Conservation (phyloP, 306 rosid species). For the Prunus campanulata region DNA sequence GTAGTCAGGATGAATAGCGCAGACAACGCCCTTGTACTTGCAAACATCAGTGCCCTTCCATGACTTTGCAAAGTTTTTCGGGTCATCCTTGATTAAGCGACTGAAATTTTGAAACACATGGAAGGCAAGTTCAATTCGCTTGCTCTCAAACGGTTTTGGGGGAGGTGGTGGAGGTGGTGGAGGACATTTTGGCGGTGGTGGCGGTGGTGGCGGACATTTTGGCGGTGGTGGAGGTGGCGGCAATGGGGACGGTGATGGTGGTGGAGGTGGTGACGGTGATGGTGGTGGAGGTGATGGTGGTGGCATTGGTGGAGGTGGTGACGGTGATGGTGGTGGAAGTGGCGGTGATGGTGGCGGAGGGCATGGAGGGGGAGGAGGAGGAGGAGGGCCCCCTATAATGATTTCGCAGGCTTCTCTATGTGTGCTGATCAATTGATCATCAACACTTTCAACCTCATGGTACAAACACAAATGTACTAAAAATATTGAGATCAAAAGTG, state of each 20-base stretch:
- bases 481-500: conserved; percentile 15
- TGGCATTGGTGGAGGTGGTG: accelerated
- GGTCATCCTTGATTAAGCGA: background rate
- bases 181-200: background rate
- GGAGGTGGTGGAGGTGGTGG: background rate
- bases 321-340: background rate
- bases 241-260: background rate
- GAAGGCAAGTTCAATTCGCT: conserved; percentile 24
- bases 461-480: background rate
- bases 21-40: conserved; percentile 17
- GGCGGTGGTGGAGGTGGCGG: background rate
- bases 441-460: background rate
- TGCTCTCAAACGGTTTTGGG: background rate
- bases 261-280: background rate
- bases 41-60: conserved; percentile 29
- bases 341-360: background rate
- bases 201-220: background rate
- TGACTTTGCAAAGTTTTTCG: background rate
- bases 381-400: conserved; percentile 9
- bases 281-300: accelerated
- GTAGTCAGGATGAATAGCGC: conserved; percentile 8
- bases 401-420: conserved; percentile 4
- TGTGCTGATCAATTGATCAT: background rate
- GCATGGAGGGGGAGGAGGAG: conserved; percentile 22
- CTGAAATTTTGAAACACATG: conserved; percentile 21